Conservation (phyloP, 352 stramenopile genomes). For the Phytophthora brassicae region DNA sequence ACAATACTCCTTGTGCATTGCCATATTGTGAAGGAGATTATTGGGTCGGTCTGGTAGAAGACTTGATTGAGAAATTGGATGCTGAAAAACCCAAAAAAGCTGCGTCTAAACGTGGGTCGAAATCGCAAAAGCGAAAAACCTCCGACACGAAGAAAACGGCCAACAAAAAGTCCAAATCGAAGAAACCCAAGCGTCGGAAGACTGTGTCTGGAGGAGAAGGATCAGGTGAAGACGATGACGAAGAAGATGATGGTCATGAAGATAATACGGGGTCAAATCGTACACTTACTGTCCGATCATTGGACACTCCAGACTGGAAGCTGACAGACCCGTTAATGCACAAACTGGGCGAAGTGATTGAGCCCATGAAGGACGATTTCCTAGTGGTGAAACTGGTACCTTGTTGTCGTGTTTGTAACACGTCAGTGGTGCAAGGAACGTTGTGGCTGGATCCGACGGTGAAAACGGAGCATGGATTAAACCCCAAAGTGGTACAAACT, state of each 20-base stretch:
- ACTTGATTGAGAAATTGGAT: slow-evolving; percentile 90
- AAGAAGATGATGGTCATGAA: slow-evolving; percentile 42
- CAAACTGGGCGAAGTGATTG: slow-evolving; percentile 86
- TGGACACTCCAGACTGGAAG: slow-evolving; percentile 67
- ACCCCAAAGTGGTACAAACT: slow-evolving; percentile 69
- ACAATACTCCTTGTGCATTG: slow-evolving; percentile 82
- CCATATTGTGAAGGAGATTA: slow-evolving; percentile 90
- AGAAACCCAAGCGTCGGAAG: slow-evolving; percentile 79
- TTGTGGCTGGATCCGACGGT: slow-evolving; percentile 64
- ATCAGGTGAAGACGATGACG: slow-evolving; percentile 50
- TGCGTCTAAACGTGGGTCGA: slow-evolving; percentile 49
- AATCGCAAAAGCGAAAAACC: slow-evolving; percentile 64
- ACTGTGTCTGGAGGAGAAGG: slow-evolving; percentile 35
- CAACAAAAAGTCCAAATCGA: slow-evolving; percentile 76
- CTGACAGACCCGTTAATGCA: slow-evolving; percentile 81
- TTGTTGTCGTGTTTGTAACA: slow-evolving; percentile 82
- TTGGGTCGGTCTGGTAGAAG: slow-evolving; percentile 84
- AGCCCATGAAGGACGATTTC: slow-evolving; percentile 91
- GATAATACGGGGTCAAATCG: slow-evolving; percentile 21
- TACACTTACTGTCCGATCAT: slow-evolving; percentile 47
- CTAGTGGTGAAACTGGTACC: slow-evolving; percentile 87
- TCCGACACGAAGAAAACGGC: slow-evolving; percentile 64
- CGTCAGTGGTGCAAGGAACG: slow-evolving; percentile 62
- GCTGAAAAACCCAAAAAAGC: slow-evolving; percentile 80
- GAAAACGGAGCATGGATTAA: slow-evolving; percentile 64